Evolutionary conservation across 768 basidiomycete species (phyloP).

Genomic region (Leucosporidium scottii): DNA sequence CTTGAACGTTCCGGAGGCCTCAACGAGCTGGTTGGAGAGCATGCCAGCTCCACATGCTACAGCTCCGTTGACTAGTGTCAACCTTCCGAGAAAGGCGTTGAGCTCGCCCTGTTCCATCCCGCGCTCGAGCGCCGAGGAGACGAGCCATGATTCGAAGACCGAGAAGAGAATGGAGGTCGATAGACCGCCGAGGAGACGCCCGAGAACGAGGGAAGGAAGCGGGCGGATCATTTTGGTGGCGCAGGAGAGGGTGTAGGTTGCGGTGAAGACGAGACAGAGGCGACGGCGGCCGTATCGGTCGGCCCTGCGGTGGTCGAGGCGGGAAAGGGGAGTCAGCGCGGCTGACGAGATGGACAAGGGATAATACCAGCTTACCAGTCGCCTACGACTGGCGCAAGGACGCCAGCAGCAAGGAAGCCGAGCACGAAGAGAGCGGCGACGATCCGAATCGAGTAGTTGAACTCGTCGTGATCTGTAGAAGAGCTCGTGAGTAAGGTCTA

Average conservation of each 20-base stretch:
- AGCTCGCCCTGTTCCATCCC: constrained; percentile 52
- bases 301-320: not conserved
- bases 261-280: constrained; percentile 64
- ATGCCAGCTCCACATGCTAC: constrained; percentile 64
- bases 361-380: constrained; percentile 58
- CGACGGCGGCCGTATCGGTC: constrained; percentile 51
- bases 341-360: not conserved
- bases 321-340: not conserved
- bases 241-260: constrained; percentile 59
- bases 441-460: constrained; percentile 48
- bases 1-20: constrained; percentile 50
- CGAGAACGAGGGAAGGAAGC: constrained; percentile 55
- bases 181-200: constrained; percentile 61
- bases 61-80: constrained; percentile 65
- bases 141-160: constrained; percentile 69
- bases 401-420: constrained; percentile 63
- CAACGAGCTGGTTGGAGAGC: constrained; percentile 59
- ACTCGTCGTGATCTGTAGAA: constrained; percentile 10
- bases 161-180: constrained; percentile 51
- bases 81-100: constrained; percentile 63
- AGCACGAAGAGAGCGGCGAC: constrained; percentile 71
- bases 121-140: constrained; percentile 53
- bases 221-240: constrained; percentile 48
- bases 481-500: constrained; percentile 36
- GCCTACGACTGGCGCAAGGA: constrained; percentile 63